A percentile compares a stretch with the other conserved stretches of the same genome.
Evolutionary conservation across 306 rosid species (phyloP).

Genomic region (Gleditsia sinensis): DNA sequence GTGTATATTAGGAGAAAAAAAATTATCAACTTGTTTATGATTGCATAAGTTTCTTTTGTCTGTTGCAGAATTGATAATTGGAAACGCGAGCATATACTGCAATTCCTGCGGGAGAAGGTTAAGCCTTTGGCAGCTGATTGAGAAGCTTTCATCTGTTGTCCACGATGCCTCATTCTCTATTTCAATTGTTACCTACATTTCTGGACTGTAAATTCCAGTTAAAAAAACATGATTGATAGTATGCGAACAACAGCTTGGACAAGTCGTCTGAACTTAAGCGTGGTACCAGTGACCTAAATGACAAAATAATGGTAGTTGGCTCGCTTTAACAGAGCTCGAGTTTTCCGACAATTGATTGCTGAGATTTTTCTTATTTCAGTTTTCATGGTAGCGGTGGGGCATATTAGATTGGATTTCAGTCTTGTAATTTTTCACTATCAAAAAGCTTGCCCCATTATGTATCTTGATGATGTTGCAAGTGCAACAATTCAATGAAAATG

Average conservation of each 20-base stretch:
- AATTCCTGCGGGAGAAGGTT: slow-evolving; percentile 81
- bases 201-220: neutral
- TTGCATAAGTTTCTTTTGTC: neutral
- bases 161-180: slow-evolving; percentile 9
- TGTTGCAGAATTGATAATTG: slow-evolving; percentile 85
- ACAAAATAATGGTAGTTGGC: neutral
- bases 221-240: slow-evolving; percentile 4
- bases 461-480: neutral
- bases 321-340: neutral
- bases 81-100: slow-evolving; percentile 92
- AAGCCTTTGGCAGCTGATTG: slow-evolving; percentile 54
- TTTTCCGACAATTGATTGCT: slow-evolving; percentile 23
- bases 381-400: slow-evolving; percentile 18
- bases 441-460: slow-evolving; percentile 5
- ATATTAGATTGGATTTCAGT: neutral
- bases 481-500: neutral
- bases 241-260: slow-evolving; percentile 12
- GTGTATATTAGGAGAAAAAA: neutral
- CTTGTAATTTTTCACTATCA: slow-evolving; percentile 6
- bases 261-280: neutral
- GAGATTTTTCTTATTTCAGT: neutral
- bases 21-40: neutral
- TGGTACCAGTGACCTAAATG: slow-evolving; percentile 18
- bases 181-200: neutral
- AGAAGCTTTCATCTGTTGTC: slow-evolving; percentile 32